Evolutionary conservation across 768 basidiomycete species (phyloP), one percentile per base, ranked within the genome.

Genomic region (Panaeolus cyanescens): DNA sequence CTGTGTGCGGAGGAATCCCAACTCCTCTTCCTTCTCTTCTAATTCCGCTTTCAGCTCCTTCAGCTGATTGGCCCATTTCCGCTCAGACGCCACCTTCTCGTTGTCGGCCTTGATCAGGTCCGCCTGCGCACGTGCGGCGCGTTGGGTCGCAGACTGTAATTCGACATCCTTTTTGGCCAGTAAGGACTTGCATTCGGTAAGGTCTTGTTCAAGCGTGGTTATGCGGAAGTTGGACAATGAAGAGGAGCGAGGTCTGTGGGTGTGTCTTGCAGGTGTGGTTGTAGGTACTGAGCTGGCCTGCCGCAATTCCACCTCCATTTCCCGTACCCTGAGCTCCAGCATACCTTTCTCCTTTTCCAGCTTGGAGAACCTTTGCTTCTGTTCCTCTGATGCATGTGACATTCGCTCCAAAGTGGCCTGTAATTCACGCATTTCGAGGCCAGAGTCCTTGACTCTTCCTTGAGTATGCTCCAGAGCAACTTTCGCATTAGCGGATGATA

Each of bases 21-120:
- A 64, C 62, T 92, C 91, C 37, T 86, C 85, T 31, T 87, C 84
- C 65, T 80, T 85, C 64, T 83, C 84, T 45, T 83, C 80, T 61
- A 91, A 63, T 17, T 67, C 67, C 1, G 75, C 72, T 42, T 75
- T 68, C 40, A 89, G 68, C 12, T 80, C 77, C 20, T 74, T 72
- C 2, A 89, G 70, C 59, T 83, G 77, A n/a, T 70, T 68, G 33
- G 75, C 74, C 58, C 79, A 65, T 57, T 72, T 75, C 66, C 77
- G 85, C 63, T 88, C 87, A 31, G 77, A 50, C 1, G 86, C 85
- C 2, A 81, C 75, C 61, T 80, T 83, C 68, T 87, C 85, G 59
- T 91, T 92, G 64, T 86, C 83, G 7, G 79, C 72, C 56, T 78
- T 80, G 36, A 84, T 72, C 12, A 85, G 68, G 22, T 84, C 80